Conservation (phyloP, 306 rosid species). For the Canavalia gladiata region DNA sequence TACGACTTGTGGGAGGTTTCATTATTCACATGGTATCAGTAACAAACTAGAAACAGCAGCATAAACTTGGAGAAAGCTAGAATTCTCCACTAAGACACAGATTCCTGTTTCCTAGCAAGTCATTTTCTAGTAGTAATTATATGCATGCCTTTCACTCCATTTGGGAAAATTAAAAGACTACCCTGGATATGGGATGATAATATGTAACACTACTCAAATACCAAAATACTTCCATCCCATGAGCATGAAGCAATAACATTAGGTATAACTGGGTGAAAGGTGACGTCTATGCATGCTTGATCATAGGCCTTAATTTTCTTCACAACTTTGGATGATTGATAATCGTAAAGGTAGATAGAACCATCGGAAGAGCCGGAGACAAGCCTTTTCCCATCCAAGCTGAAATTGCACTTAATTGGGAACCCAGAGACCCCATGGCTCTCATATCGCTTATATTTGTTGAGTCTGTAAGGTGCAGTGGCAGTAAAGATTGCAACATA, state of each 20-base stretch:
- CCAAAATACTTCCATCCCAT: slow-evolving; percentile 82
- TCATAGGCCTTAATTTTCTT: slow-evolving; percentile 78
- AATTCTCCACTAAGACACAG: neutral
- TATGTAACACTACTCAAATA: slow-evolving; percentile 61
- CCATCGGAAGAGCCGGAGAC: slow-evolving; percentile 95
- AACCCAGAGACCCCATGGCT: slow-evolving; percentile 86
- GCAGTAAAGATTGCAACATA: slow-evolving; percentile 80
- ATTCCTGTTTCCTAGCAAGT: slow-evolving; percentile 19
- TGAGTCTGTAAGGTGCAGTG: slow-evolving; percentile 83
- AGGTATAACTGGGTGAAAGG: slow-evolving; percentile 78
- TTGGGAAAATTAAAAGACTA: neutral
- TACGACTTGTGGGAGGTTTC: slow-evolving; percentile 18
- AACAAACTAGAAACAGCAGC: slow-evolving; percentile 32
- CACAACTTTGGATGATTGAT: slow-evolving; percentile 69
- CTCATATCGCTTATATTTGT: slow-evolving; percentile 85
- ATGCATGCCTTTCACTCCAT: slow-evolving; percentile 28
- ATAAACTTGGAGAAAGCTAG: neutral
- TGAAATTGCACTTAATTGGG: slow-evolving; percentile 85
- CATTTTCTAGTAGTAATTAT: slow-evolving; percentile 30
- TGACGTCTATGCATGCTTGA: slow-evolving; percentile 76
- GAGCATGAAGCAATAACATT: slow-evolving; percentile 83
- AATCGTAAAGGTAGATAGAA: slow-evolving; percentile 72
- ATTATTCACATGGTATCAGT: slow-evolving; percentile 12
- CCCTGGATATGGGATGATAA: slow-evolving; percentile 19
- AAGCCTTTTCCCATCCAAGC: slow-evolving; percentile 76